Evolutionary conservation across 2,329 filamentous ascomycete genomes (phyloP).

Genomic region (Alternaria rosae): DNA sequence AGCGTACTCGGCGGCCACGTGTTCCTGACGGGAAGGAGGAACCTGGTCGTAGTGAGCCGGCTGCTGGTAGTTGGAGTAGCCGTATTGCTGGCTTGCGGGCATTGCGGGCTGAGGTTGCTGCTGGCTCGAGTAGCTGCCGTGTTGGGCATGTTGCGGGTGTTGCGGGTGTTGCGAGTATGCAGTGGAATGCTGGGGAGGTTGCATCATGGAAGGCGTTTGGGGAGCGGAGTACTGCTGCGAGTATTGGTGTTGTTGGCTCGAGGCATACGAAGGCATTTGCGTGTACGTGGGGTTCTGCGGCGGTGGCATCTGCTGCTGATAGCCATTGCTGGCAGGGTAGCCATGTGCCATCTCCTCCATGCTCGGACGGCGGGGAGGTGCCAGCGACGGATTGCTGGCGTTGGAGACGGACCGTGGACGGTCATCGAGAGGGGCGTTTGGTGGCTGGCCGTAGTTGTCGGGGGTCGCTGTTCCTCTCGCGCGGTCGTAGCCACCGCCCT

Average conservation of each 20-base stretch:
- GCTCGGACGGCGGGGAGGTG: slow-evolving; percentile 53
- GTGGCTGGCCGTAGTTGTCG: slow-evolving; percentile 56
- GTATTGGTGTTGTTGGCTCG: slow-evolving; percentile 46
- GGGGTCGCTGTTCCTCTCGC: slow-evolving; percentile 60
- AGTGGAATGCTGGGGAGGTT: slow-evolving; percentile 39
- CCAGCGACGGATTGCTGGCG: slow-evolving; percentile 55
- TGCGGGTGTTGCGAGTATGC: slow-evolving; percentile 42
- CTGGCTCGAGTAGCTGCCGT: slow-evolving; percentile 43
- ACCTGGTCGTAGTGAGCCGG: slow-evolving; percentile 49
- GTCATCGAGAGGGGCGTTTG: slow-evolving; percentile 50
- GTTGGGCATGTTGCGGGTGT: slow-evolving; percentile 33
- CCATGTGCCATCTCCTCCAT: slow-evolving; percentile 54
- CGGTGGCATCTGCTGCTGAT: slow-evolving; percentile 50
- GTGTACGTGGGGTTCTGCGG: slow-evolving; percentile 51
- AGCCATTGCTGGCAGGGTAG: slow-evolving; percentile 48
- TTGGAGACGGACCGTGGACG: slow-evolving; percentile 69
- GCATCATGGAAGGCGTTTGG: slow-evolving; percentile 49
- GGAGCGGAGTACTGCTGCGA: slow-evolving; percentile 42
- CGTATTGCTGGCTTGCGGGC: slow-evolving; percentile 51
- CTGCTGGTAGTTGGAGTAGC: slow-evolving; percentile 49
- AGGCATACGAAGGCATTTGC: slow-evolving; percentile 50
- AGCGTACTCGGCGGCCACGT: slow-evolving; percentile 48
- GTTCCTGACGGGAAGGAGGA: slow-evolving; percentile 46
- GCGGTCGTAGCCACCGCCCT: slow-evolving; percentile 56
- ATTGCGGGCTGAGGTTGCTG: slow-evolving; percentile 32